Percentiles rank a stretch among this genome's conserved stretches.
Conservation (phyloP, 1,139 yeast species). For the Yamadazyma buinensis region DNA sequence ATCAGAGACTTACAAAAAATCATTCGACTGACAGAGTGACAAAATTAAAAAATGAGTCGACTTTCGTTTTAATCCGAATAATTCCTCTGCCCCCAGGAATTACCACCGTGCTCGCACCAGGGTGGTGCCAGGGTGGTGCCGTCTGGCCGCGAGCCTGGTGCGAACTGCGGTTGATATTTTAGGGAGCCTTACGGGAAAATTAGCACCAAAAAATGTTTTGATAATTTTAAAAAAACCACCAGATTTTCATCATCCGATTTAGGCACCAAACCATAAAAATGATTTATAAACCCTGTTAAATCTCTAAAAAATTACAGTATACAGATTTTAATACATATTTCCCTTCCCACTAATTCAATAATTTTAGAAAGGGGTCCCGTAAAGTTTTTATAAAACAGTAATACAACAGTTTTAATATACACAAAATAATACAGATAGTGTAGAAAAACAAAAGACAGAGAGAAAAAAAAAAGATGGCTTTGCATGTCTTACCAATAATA, state of each 20-base stretch:
- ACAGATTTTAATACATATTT: too few species aligned
- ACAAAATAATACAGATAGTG: not conserved
- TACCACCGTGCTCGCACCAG: too few species aligned
- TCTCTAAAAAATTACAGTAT: too few species aligned
- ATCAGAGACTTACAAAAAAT: not conserved
- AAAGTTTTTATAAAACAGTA: too few species aligned
- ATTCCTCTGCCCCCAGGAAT: too few species aligned
- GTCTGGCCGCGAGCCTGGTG: too few species aligned
- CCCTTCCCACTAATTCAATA: too few species aligned
- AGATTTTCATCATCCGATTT: slow-evolving; percentile 4
- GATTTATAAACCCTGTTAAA: slow-evolving; percentile 1
- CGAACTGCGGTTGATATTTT: too few species aligned
- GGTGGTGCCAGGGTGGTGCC: too few species aligned
- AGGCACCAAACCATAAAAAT: not conserved
- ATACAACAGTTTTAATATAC: not conserved
- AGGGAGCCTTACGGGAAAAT: not conserved
- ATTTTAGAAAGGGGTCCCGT: too few species aligned
- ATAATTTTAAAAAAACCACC: slow-evolving; percentile 1
- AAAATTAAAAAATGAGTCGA: too few species aligned
- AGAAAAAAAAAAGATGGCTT: slow-evolving; percentile 3
- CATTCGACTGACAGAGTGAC: not conserved
- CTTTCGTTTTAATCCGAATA: too few species aligned
- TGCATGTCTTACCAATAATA: slow-evolving; percentile 16
- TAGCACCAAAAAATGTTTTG: not conserved
- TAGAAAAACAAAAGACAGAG: not conserved